phyloP scores from a whole-genome alignment of 23 red algal genomes.

The Pyropia yezoensis region DNA sequence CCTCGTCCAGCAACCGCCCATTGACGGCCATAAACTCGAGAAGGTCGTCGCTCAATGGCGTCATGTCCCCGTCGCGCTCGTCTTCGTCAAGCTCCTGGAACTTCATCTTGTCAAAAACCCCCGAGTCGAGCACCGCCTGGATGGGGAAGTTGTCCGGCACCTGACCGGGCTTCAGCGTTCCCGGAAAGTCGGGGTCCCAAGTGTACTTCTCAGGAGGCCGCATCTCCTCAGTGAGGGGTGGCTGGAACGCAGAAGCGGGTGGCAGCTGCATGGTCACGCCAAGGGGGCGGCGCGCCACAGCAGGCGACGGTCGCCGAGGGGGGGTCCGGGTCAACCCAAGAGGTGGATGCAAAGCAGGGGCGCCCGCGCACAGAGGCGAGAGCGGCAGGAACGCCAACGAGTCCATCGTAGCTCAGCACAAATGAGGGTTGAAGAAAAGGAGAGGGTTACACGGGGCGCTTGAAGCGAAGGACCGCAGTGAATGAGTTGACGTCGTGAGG shows the following conservation, averaged over 20 bases:
- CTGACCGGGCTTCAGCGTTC: conserved; percentile 37
- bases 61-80: conserved; percentile 19
- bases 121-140: conserved; percentile 15
- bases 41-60: conserved; percentile 28
- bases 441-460: no score
- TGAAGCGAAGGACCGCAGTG: no score
- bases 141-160: conserved; percentile 37
- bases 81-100: conserved; percentile 43
- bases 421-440: no score
- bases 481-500: no score
- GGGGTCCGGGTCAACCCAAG: no score
- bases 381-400: no score
- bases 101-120: conserved; percentile 42
- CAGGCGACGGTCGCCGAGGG: no score
- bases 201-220: conserved; percentile 21
- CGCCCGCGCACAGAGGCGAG: no score
- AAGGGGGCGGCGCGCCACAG: no score
- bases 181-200: conserved; percentile 38
- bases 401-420: no score
- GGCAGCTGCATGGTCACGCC: neutral
- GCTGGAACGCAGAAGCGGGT: neutral
- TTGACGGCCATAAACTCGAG: conserved; percentile 28
- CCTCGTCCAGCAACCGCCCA: conserved; percentile 26
- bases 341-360: no score
- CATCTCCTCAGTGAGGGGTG: conserved; percentile 12